Conservation (phyloP, 208 protist genomes). For the Wallacemonas collosoma region DNA sequence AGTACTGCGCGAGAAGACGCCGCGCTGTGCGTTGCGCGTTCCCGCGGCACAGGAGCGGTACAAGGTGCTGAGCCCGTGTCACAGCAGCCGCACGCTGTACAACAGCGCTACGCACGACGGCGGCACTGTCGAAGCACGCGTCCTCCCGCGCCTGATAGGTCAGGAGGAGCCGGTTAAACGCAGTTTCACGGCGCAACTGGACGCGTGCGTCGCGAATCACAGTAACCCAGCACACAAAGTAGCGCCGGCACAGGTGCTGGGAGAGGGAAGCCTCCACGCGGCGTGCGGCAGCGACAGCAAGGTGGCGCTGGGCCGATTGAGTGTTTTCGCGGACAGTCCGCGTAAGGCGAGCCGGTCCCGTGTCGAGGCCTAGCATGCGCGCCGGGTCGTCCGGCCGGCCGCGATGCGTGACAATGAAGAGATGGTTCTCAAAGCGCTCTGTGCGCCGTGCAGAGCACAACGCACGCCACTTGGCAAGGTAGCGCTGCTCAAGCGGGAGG, state of each 20-base stretch:
- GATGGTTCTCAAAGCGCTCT: neutral
- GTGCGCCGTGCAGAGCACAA: neutral
- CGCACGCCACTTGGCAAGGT: conserved; percentile 15
- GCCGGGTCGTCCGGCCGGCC: conserved; percentile 1
- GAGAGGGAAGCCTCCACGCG: neutral
- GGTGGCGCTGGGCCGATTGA: neutral
- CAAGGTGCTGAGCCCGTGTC: conserved; percentile 19
- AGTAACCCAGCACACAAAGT: conserved; percentile 26
- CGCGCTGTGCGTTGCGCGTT: conserved; percentile 19
- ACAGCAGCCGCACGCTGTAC: conserved; percentile 1
- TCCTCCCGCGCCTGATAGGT: conserved; percentile 38
- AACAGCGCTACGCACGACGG: conserved; percentile 23
- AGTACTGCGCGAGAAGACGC: conserved; percentile 25
- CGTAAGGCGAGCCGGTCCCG: neutral
- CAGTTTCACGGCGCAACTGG: conserved; percentile 24
- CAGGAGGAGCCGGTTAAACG: conserved; percentile 58
- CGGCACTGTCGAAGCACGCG: neutral
- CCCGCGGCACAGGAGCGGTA: conserved; percentile 32
- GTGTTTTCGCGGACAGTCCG: conserved; percentile 8
- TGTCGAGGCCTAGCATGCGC: neutral
- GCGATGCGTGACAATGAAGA: conserved; percentile 6
- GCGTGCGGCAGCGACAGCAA: neutral
- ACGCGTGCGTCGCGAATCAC: conserved; percentile 6
- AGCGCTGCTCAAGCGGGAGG: neutral
- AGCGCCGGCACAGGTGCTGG: neutral